phyloP scores from a whole-genome alignment of 176 grass and related monocot genomes.

The Miscanthus lutarioriparius region DNA sequence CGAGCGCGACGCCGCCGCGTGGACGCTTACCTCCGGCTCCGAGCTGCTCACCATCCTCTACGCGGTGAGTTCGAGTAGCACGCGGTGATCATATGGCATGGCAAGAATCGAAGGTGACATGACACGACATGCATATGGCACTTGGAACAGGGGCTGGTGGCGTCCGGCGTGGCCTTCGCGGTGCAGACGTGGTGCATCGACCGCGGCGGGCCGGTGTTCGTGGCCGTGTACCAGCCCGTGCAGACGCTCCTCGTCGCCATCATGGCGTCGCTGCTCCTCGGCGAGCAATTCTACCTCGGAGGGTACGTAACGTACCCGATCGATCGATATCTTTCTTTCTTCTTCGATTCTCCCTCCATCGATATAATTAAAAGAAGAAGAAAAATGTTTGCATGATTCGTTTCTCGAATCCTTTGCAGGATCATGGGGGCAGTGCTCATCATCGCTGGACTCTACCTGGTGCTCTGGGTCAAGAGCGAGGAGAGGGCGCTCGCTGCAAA shows the following conservation, averaged over 20 bases:
- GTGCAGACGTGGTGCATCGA: constrained; percentile 17
- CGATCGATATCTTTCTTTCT: neutral
- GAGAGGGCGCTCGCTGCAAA: constrained; percentile 9
- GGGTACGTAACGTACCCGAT: neutral
- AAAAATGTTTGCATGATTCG: neutral
- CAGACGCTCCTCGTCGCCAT: constrained; percentile 31
- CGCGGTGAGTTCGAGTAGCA: constrained; percentile 21
- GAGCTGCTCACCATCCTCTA: constrained; percentile 14
- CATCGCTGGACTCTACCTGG: constrained; percentile 7
- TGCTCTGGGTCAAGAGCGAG: constrained; percentile 24
- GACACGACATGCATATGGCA: neutral
- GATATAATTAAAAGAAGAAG: too few relatives aligned
- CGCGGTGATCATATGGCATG: neutral
- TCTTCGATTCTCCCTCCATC: neutral
- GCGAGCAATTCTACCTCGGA: constrained; percentile 23
- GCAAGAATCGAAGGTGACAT: neutral
- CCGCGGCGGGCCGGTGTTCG: neutral
- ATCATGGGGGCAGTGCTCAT: constrained; percentile 5
- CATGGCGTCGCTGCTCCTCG: constrained; percentile 24
- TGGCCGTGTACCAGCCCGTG: constrained; percentile 20
- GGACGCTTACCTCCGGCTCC: neutral
- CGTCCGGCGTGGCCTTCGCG: neutral
- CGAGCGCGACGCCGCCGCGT: neutral
- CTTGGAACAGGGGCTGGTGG: neutral
- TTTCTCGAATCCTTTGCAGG: neutral